Conservation (phyloP, 176 grass and related monocot genomes). For the Stipa capillata region DNA sequence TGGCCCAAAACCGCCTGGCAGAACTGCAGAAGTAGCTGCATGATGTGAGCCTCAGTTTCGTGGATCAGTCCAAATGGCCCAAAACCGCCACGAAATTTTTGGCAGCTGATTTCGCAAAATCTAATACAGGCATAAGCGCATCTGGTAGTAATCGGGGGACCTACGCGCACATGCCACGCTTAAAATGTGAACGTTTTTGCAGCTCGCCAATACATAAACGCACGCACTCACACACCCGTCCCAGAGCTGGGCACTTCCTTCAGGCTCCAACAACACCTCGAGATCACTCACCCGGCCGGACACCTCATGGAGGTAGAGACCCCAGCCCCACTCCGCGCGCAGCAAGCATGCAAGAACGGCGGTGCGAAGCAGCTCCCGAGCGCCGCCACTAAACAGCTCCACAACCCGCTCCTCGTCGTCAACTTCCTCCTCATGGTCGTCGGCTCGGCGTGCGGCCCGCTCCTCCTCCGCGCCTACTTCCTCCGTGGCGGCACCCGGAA, state of each 20-base stretch:
- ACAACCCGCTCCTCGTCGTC: slow-evolving; percentile 26
- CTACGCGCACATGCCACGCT: neutral
- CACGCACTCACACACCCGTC: neutral
- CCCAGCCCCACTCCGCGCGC: neutral
- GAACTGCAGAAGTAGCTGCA: neutral
- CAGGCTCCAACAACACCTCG: neutral
- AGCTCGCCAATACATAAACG: neutral
- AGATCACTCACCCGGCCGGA: neutral
- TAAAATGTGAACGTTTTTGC: neutral
- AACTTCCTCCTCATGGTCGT: slow-evolving; percentile 59
- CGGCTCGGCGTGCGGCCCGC: slow-evolving; percentile 41
- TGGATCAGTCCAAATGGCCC: too few relatives aligned
- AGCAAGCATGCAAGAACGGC: slow-evolving; percentile 3
- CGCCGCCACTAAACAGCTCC: neutral
- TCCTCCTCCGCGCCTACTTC: slow-evolving; percentile 75
- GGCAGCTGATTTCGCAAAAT: too few relatives aligned
- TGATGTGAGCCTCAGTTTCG: neutral
- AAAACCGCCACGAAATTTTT: too few relatives aligned
- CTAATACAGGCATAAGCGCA: too few relatives aligned
- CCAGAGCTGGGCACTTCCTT: neutral
- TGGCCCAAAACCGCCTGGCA: neutral
- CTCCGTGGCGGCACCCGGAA: slow-evolving; percentile 49
- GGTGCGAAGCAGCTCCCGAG: neutral
- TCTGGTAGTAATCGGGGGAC: too few relatives aligned
- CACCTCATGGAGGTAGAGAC: slow-evolving; percentile 51